Percentiles rank a stretch among this genome's conserved stretches.
Conservation (phyloP, 805 yeast genomes). For the Saccharomycopsis sp. region DNA sequence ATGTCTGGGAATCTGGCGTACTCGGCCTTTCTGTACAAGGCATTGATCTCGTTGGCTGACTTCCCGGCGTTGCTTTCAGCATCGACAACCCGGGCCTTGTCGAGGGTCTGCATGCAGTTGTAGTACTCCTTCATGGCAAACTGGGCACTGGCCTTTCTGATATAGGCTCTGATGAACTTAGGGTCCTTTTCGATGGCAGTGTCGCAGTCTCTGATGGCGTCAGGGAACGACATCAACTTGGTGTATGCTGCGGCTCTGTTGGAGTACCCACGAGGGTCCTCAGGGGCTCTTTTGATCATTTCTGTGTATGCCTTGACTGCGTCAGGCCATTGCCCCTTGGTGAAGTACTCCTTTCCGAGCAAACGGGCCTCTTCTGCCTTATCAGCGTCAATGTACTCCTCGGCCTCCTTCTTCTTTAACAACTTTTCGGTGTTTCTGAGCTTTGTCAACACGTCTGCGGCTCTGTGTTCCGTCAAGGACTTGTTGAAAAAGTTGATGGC, state of each 20-base stretch:
- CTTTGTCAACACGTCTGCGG: slow-evolving; percentile 85
- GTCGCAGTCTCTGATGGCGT: slow-evolving; percentile 89
- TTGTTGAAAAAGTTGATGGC: slow-evolving; percentile 81
- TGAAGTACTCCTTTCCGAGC: slow-evolving; percentile 83
- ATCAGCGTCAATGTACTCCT: slow-evolving; percentile 77
- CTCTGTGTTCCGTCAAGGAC: slow-evolving; percentile 94
- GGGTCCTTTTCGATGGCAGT: slow-evolving; percentile 86
- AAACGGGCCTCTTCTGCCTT: slow-evolving; percentile 94
- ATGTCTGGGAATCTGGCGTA: slow-evolving; percentile 72
- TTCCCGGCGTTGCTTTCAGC: slow-evolving; percentile 52
- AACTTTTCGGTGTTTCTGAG: slow-evolving; percentile 84
- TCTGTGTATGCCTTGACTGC: slow-evolving; percentile 94
- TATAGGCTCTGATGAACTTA: slow-evolving; percentile 84
- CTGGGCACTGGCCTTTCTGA: slow-evolving; percentile 93
- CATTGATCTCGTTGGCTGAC: slow-evolving; percentile 71
- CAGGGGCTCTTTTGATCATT: slow-evolving; percentile 95
- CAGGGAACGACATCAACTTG: slow-evolving; percentile 94
- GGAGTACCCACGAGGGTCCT: slow-evolving; percentile 92
- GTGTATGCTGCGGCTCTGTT: slow-evolving; percentile 97
- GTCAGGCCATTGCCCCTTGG: slow-evolving; percentile 91
- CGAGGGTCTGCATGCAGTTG: slow-evolving; percentile 73
- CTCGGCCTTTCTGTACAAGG: slow-evolving; percentile 68
- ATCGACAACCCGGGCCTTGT: slow-evolving; percentile 72
- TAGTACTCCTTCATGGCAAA: slow-evolving; percentile 84
- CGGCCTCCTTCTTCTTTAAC: slow-evolving; percentile 69